These are phyloP conservation scores for Suillus plorans DNA, from an alignment of 768 basidiomycete genomes.

Conservation along the genomic window DNA sequence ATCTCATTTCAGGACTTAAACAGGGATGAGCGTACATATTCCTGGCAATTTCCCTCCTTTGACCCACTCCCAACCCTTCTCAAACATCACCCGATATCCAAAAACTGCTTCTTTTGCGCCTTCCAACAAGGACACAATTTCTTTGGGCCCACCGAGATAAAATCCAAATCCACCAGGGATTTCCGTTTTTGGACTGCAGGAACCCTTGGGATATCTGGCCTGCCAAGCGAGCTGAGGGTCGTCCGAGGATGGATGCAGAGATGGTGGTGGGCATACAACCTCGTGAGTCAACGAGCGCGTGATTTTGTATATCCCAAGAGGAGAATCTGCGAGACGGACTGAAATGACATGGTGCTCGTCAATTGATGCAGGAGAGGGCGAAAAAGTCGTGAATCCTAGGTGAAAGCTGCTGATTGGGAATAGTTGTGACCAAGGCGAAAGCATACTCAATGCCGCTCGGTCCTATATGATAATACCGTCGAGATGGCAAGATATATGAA, in stretches of 20 bases:
- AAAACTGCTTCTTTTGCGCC: constrained; percentile 56
- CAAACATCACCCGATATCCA: constrained; percentile 67
- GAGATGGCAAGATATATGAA: background rate
- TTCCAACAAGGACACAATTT: constrained; percentile 38
- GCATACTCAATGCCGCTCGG: background rate
- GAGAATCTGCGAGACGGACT: constrained; percentile 39
- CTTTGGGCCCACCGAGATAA: constrained; percentile 56
- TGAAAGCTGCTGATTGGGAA: constrained; percentile 12
- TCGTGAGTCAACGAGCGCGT: constrained; percentile 35
- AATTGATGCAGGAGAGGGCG: constrained; percentile 15
- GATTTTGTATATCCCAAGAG: constrained; percentile 51
- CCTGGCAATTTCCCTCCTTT: constrained; percentile 80
- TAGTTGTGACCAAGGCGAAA: background rate
- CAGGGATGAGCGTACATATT: constrained; percentile 47
- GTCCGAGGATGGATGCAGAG: constrained; percentile 12
- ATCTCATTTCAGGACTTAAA: background rate
- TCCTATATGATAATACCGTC: background rate
- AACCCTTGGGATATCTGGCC: constrained; percentile 58
- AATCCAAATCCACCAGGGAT: constrained; percentile 69
- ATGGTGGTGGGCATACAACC: constrained; percentile 27
- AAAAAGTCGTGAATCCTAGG: constrained; percentile 42
- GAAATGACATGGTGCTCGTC: constrained; percentile 16
- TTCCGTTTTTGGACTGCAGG: constrained; percentile 52
- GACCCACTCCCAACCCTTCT: constrained; percentile 62
- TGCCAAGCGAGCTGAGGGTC: constrained; percentile 49